Conservation (phyloP, 1,139 yeast species). For the Scheffersomyces segobiensis region DNA sequence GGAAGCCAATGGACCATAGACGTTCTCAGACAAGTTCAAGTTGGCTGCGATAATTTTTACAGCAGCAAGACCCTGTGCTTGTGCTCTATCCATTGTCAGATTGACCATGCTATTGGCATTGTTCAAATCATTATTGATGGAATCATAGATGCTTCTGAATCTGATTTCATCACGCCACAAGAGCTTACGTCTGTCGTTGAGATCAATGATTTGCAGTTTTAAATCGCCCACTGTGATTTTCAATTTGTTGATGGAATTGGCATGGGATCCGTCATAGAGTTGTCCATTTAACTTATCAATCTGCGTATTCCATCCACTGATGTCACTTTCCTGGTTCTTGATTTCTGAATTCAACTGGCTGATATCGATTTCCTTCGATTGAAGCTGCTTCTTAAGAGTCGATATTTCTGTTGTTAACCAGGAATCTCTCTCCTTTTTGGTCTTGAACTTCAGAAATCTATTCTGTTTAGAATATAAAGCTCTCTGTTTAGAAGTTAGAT, state of each 20-base stretch:
- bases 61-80: conserved; percentile 68
- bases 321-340: conserved; percentile 15
- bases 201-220: conserved; percentile 41
- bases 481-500: conserved; percentile 56
- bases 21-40: conserved; percentile 56
- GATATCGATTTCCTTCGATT: conserved; percentile 25
- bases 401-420: conserved; percentile 57
- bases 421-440: conserved; percentile 59
- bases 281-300: conserved; percentile 38
- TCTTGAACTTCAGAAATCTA: conserved; percentile 59
- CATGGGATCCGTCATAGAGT: conserved; percentile 22
- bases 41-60: conserved; percentile 60
- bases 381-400: conserved; percentile 17
- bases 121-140: conserved; percentile 55
- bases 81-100: conserved; percentile 74
- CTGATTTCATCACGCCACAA: conserved; percentile 83
- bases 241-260: conserved; percentile 23
- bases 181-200: conserved; percentile 66
- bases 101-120: conserved; percentile 60
- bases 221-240: conserved; percentile 36
- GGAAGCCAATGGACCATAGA: conserved; percentile 85
- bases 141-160: conserved; percentile 53
- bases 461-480: conserved; percentile 74
- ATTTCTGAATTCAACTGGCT: conserved; percentile 21
- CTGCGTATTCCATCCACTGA: conserved; percentile 33